Base-by-base conservation (phyloP, 345 rosid genomes). In the Murraya paniculata region DNA sequence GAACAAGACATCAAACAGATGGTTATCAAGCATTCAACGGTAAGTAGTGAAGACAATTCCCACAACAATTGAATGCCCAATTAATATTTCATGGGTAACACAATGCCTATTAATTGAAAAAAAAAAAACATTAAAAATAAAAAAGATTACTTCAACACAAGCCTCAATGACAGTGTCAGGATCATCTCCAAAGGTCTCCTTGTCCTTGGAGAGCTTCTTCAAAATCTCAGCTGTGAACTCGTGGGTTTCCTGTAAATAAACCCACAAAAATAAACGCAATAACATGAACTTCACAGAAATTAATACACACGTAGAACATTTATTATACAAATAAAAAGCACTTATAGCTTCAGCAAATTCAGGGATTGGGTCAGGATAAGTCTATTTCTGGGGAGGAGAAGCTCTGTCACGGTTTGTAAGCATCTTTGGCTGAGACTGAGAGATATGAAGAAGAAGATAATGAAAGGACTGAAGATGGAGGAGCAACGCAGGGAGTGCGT, bases 341-440 rank as follows among this genome's bases (percentile, higher is more conserved):
- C 86, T 67, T 65, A 87, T 89, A 24, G 82, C 77, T 45, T 68
- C 72, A 24, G 87, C 86, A 33, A 88, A 90, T 59, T 84, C 81
- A 22, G 86, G 88, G 73, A 81, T 77, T 13, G 93, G 93, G 71
- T 81, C 83, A 7, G 87, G 87, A 82, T 79, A 84, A 24, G 79
- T 79, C 71, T 80, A 85, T 24, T 85, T 83, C 71, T 79, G 85
- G 33, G 75, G 53, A 53, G 79, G 48, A 8, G 74, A 18, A 48
- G 81, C 78, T 55, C 72, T n/a, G 25, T 36, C 50, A 7, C 38
- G 16, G 72, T 28, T 9, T 4, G 19, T 9, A 31, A 67, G 41
- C 27, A 55, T 48, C 27, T 75, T 76, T 57, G 74, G 73, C 50
- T 45, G 18, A 45, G 50, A 13, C 5, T 45, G 50, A 45, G 50